Base-by-base conservation (phyloP, 495 filamentous ascomycete species). In the Platismatia glauca region DNA sequence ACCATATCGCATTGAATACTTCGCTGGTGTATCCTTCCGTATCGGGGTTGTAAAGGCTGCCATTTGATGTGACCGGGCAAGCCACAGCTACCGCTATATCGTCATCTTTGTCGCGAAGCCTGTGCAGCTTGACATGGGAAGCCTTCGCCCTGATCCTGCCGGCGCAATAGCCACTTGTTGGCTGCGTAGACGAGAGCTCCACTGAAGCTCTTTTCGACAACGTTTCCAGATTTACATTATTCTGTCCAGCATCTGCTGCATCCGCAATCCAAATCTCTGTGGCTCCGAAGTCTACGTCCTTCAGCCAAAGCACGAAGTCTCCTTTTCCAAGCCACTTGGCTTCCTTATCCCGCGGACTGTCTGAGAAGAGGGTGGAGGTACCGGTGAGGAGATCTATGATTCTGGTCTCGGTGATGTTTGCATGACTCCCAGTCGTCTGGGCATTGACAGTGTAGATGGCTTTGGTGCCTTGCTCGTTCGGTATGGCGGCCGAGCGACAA, bases 401-500 rank as follows among this genome's bases (percentile, higher is more conserved):
- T 24, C 85, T 83, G 65, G 92, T 87, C 68, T 91, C 86, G 44
- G 79, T 79, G 15, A 76, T 85, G 72, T 86, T 88, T 56, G 81
- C 79, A 71, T 95, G 91, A 0, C 82, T 78, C 53, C 87, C 79
- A 73, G 96, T 94, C 24, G 84, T 89, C 69, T 95, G 95, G 8
- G 85, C 83, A 0, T 86, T 87, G 52, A 78, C 81, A 43, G 84
- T 86, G 67, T 87, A 93, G n/a, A 93, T 75, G 22, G 86, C 84
- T 52, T 82, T 75, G 18, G 80, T 87, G 7, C 87, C 89, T 37
- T 82, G 76, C 7, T 79, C 66, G 71, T 93, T 95, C 46, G 92
- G 90, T 13, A 86, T 72, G 29, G 86, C 90, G 22, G 84, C 72
- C 44, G 89, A 90, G 38, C 90, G 84, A 38, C 91, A 84, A 37